Evolutionary conservation across 768 basidiomycete genomes (phyloP).

Genomic region (Suillus sp.): DNA sequence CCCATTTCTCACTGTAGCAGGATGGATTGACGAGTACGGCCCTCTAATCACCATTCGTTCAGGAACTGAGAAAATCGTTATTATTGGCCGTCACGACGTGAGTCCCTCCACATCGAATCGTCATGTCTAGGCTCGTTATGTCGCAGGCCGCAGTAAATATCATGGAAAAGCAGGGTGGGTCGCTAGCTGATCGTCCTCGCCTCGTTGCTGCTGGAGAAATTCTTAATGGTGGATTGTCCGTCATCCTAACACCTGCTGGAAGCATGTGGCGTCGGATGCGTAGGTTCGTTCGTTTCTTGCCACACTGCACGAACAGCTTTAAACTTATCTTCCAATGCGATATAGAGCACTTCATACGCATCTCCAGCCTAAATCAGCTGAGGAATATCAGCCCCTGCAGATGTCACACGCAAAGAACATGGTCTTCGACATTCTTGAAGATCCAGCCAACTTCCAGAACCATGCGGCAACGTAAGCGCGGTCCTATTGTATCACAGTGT

Average conservation of each 20-base stretch:
- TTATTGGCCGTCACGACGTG: not conserved
- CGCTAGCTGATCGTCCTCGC: not conserved
- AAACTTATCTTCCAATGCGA: not conserved
- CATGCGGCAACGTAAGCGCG: not conserved
- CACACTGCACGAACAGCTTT: not conserved
- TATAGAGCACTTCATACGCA: not conserved
- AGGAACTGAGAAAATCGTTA: not conserved
- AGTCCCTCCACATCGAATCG: not conserved
- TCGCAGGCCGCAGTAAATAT: not conserved
- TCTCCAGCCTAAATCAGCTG: constrained; percentile 1
- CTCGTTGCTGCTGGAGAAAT: constrained; percentile 1
- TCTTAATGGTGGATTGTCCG: not conserved
- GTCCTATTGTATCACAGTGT: not conserved
- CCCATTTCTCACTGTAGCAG: constrained; percentile 1
- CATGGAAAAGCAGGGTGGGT: constrained; percentile 1
- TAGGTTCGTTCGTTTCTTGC: not conserved
- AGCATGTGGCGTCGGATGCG: constrained; percentile 5
- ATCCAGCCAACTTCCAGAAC: not conserved
- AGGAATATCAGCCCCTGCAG: not conserved
- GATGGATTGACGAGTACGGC: not conserved
- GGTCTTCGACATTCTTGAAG: not conserved
- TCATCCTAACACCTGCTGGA: not conserved
- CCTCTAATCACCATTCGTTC: not conserved
- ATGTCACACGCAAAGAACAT: not conserved
- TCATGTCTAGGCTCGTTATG: not conserved